phyloP scores from a whole-genome alignment of 2,329 filamentous ascomycete species.

The Cercospora sp. region DNA sequence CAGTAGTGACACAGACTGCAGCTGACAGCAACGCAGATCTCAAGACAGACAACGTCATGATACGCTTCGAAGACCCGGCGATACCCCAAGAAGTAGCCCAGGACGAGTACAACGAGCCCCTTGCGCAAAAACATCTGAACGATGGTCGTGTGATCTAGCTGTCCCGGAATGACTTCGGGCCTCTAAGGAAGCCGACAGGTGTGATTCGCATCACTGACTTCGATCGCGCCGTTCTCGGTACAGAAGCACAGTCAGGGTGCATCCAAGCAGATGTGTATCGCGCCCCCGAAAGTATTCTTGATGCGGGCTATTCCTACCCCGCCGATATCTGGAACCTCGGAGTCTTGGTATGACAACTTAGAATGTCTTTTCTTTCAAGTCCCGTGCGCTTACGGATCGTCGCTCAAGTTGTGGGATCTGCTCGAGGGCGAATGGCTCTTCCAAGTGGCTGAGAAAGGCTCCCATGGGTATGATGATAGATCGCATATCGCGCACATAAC shows the following conservation, averaged over 20 bases:
- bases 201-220: slow-evolving; percentile 23
- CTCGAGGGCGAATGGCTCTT: slow-evolving; percentile 29
- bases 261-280: slow-evolving; percentile 25
- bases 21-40: slow-evolving; percentile 14
- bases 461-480: slow-evolving; percentile 14
- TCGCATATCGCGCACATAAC: slow-evolving; percentile 19
- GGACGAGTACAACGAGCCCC: slow-evolving; percentile 17
- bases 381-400: slow-evolving; percentile 1
- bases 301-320: slow-evolving; percentile 26
- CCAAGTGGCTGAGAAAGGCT: slow-evolving; percentile 10
- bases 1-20: background rate
- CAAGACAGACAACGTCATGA: slow-evolving; percentile 28
- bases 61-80: slow-evolving; percentile 22
- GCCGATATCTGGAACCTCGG: slow-evolving; percentile 35
- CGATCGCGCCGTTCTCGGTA: slow-evolving; percentile 19
- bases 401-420: slow-evolving; percentile 23
- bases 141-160: slow-evolving; percentile 22
- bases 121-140: slow-evolving; percentile 25
- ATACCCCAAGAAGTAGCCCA: slow-evolving; percentile 19
- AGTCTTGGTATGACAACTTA: slow-evolving; percentile 25
- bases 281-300: slow-evolving; percentile 25
- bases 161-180: slow-evolving; percentile 22
- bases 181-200: slow-evolving; percentile 11
- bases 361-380: background rate
- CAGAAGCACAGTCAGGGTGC: slow-evolving; percentile 16